Conservation (phyloP, 2,329 filamentous ascomycete genomes). For the Pseudogymnoascus sp. region DNA sequence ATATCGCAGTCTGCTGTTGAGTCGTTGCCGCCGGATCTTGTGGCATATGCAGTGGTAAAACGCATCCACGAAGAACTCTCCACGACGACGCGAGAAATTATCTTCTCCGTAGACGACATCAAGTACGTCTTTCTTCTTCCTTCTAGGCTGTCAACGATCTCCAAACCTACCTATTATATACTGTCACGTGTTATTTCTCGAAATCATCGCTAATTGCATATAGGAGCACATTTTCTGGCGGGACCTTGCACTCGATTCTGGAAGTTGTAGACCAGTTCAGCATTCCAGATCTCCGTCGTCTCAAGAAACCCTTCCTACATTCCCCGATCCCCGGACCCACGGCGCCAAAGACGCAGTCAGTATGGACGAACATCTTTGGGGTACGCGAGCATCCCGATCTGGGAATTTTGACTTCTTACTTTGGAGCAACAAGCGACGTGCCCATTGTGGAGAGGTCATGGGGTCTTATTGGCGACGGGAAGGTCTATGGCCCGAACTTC, state of each 20-base stretch:
- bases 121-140: slow-evolving; percentile 27
- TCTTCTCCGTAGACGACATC: slow-evolving; percentile 41
- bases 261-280: slow-evolving; percentile 47
- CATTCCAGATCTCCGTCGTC: slow-evolving; percentile 39
- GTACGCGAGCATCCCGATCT: slow-evolving; percentile 43
- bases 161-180: neutral
- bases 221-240: slow-evolving; percentile 51
- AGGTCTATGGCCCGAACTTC: slow-evolving; percentile 57
- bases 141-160: neutral
- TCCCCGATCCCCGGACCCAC: slow-evolving; percentile 44
- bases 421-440: slow-evolving; percentile 43
- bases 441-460: slow-evolving; percentile 54
- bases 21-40: slow-evolving; percentile 54
- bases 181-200: neutral
- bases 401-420: slow-evolving; percentile 48
- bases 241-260: slow-evolving; percentile 62
- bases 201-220: slow-evolving; percentile 11
- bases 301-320: slow-evolving; percentile 45
- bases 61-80: slow-evolving; percentile 43
- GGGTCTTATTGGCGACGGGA: slow-evolving; percentile 44
- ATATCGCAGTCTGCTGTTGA: slow-evolving; percentile 57
- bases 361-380: slow-evolving; percentile 44
- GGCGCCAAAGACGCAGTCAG: slow-evolving; percentile 27
- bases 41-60: slow-evolving; percentile 45
- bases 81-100: slow-evolving; percentile 45